Conservation (phyloP, 2,329 filamentous ascomycete species). For the Passalora sequoiae region DNA sequence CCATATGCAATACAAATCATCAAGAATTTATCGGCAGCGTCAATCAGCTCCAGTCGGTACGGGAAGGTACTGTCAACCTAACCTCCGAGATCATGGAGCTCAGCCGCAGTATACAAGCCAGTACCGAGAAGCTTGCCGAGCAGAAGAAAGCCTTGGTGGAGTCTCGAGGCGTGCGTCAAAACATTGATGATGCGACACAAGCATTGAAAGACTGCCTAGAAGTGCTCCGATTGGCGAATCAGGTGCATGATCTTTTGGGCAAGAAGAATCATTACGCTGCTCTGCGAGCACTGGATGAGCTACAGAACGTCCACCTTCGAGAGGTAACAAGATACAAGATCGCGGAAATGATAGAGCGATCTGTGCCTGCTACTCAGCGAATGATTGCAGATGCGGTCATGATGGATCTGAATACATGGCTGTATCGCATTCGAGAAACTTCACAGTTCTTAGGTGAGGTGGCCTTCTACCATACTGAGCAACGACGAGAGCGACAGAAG, state of each 20-base stretch:
- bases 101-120: slow-evolving; percentile 90
- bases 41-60: slow-evolving; percentile 85
- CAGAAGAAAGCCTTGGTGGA: slow-evolving; percentile 94
- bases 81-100: slow-evolving; percentile 87
- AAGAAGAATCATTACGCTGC: slow-evolving; percentile 96
- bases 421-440: slow-evolving; percentile 89
- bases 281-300: slow-evolving; percentile 84
- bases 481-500: slow-evolving; percentile 75
- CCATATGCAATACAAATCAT: slow-evolving; percentile 90
- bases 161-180: slow-evolving; percentile 84
- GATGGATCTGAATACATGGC: slow-evolving; percentile 93
- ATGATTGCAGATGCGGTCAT: slow-evolving; percentile 95
- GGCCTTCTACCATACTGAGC: slow-evolving; percentile 91
- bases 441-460: slow-evolving; percentile 95
- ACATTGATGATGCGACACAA: slow-evolving; percentile 87
- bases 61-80: slow-evolving; percentile 81
- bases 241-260: slow-evolving; percentile 83
- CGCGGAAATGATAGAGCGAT: slow-evolving; percentile 91
- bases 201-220: slow-evolving; percentile 87
- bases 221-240: slow-evolving; percentile 85
- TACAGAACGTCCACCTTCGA: slow-evolving; percentile 93
- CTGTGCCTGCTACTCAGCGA: slow-evolving; percentile 85
- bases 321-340: slow-evolving; percentile 93
- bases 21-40: slow-evolving; percentile 94
- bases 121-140: slow-evolving; percentile 86